Evolutionary conservation across 2,329 filamentous ascomycete genomes (phyloP), one percentile per base, ranked within the genome.

Genomic region (Venturia carpophila): DNA sequence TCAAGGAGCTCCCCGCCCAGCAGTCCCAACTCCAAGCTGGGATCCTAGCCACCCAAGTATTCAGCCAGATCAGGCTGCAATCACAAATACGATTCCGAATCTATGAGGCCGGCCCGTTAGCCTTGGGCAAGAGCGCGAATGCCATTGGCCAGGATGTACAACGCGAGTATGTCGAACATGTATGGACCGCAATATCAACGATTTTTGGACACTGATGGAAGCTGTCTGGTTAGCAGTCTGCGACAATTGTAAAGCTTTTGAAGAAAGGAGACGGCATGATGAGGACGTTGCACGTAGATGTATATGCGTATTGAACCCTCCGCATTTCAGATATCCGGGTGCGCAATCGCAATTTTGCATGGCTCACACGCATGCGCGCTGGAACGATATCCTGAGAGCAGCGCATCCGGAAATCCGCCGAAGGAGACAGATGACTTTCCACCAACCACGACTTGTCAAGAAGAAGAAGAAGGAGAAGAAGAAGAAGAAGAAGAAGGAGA

Each of bases 271-370:
- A 19, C 17, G 5, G 9, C 49, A 34, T 15, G 3, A 7, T 11
- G 24, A 55, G 9, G 34, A 55, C 7, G 24, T 30, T 3, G 13
- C 5, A 17, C 49, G 27, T 13, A n/a, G 49, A 17, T 55, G 49
- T 19, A 17, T 34, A 34, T 55, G 49, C 13, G 49, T 55, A 17
- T 9, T 55, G 1, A 55, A 55, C 27, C 49, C 49, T 30, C n/a
- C 10, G 3, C 11, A 30, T 17, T 55, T 55, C 49, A 55, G 21
- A 19, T 34, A 27, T 34, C 49, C 49, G 11, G 49, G 49, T 34
- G 49, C 49, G 27, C 49, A 55, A 34, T 55, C 49, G 49, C 49
- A 55, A 55, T 55, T 55, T 21, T 55, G 49, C 17, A 15, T 34
- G 10, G 13, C 13, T 17, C 49, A 55, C 17, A 55, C 21, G 17